Evolutionary conservation across 805 yeast genomes (phyloP), one percentile per base, ranked within the genome.

Genomic region (Kodamaea leandrae): DNA sequence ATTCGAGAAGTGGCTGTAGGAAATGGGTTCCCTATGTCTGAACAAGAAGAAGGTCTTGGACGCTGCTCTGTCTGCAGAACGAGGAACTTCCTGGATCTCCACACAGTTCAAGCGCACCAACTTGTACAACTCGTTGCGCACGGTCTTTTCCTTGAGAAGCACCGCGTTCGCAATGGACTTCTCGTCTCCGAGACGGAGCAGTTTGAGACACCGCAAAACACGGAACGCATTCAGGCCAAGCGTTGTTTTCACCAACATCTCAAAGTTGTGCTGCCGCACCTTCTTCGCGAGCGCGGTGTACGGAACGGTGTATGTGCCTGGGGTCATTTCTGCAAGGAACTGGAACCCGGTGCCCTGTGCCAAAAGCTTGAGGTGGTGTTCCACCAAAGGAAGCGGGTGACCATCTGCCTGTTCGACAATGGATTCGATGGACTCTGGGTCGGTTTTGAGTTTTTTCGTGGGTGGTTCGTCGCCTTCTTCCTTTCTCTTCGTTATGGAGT

Each of bases 51-150:
- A 83, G 1, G 97, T 83, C 50, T 96, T 80, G 29, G 86, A 80
- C 0, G 97, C 96, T 2, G 95, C 90, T 50, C 98, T 75, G 59
- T 93, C 98, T 17, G 80, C 82, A 6, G 96, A 83, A 53, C 91
- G 78, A 9, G 98, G 97, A 20, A 93, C 84, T 64, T 93, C 99
- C 63, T 91, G 98, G 26, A 90, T 74, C 57, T 91, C 96, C 14
- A 90, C 67, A 14, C 86, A 75, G 46, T 90, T 88, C 48, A 79
- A 72, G 39, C 75, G 77, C 19, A 86, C 75, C 40, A 93, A 66
- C 24, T 77, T 76, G 34, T 83, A 77, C 32, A 89, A 65, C 32
- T 83, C 80, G 28, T 82, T 79, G 42, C 96, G 73, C 6, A 89
- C 85, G 26, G 81, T 84, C 45, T 77, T 78, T 44, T 88, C 95